Evolutionary conservation across 805 yeast genomes (phyloP).

Genomic region (Diddensiella transvaalensis): DNA sequence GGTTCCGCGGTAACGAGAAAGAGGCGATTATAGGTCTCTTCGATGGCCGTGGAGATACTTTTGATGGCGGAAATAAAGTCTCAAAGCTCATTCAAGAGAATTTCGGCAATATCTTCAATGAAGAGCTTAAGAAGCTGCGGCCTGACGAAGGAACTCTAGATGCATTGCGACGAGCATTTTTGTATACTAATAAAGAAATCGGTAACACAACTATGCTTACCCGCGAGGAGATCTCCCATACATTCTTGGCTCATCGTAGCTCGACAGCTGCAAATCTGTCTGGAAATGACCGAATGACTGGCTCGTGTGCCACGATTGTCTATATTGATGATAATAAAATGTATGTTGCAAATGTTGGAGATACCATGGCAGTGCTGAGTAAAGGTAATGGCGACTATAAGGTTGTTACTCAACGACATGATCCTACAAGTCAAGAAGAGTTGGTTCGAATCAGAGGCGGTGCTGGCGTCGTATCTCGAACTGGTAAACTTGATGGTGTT

Average conservation of each 20-base stretch:
- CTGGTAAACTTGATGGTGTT: slow-evolving; percentile 80
- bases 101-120: slow-evolving; percentile 63
- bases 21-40: slow-evolving; percentile 78
- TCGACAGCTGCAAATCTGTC: slow-evolving; percentile 50
- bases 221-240: slow-evolving; percentile 29
- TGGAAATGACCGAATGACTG: slow-evolving; percentile 71
- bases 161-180: slow-evolving; percentile 79
- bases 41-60: slow-evolving; percentile 65
- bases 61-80: slow-evolving; percentile 40
- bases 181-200: slow-evolving; percentile 76
- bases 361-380: slow-evolving; percentile 75
- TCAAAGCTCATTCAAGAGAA: slow-evolving; percentile 70
- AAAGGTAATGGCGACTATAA: slow-evolving; percentile 76
- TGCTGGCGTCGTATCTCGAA: slow-evolving; percentile 86
- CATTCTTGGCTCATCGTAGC: slow-evolving; percentile 50
- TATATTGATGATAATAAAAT: slow-evolving; percentile 68
- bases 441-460: slow-evolving; percentile 72
- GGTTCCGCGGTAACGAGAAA: slow-evolving; percentile 79
- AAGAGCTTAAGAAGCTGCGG: slow-evolving; percentile 53
- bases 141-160: slow-evolving; percentile 54
- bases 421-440: slow-evolving; percentile 74
- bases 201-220: slow-evolving; percentile 43
- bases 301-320: slow-evolving; percentile 79
- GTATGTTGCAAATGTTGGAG: slow-evolving; percentile 88
- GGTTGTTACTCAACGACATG: slow-evolving; percentile 73